A percentile compares a stretch with the other conserved stretches of the same genome.
phyloP scores from a whole-genome alignment of 75 land plant species.

The Selaginella tamariscina region DNA sequence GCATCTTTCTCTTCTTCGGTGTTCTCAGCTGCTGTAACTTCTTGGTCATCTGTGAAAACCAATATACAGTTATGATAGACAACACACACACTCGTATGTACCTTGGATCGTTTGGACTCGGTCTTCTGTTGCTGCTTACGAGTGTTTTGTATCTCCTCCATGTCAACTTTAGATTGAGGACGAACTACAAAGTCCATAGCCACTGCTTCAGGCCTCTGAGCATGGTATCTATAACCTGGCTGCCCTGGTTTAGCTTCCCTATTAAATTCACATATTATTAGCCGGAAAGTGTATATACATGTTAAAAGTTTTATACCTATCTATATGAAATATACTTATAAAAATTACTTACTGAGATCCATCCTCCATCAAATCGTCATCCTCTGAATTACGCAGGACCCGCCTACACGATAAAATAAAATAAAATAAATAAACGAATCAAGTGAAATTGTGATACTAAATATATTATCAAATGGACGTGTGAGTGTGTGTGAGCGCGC shows the following conservation, averaged over 20 bases:
- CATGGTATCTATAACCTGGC: slow-evolving; percentile 48
- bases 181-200: slow-evolving; percentile 85
- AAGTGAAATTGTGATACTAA: no score
- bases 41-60: slow-evolving; percentile 76
- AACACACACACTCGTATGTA: slow-evolving; percentile 8
- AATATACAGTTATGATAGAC: neutral
- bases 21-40: slow-evolving; percentile 90
- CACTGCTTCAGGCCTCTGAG: slow-evolving; percentile 87
- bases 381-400: neutral
- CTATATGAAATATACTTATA: neutral
- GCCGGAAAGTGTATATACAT: neutral
- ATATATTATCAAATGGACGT: no score
- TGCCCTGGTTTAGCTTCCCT: slow-evolving; percentile 66
- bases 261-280: neutral
- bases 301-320: neutral
- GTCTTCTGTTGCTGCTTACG: slow-evolving; percentile 63
- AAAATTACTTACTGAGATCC: slow-evolving; percentile 42
- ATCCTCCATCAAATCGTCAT: slow-evolving; percentile 22
- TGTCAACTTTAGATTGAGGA: slow-evolving; percentile 91
- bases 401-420: neutral
- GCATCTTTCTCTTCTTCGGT: slow-evolving; percentile 72
- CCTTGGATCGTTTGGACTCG: slow-evolving; percentile 66
- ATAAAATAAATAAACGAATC: no score
- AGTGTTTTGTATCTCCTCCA: slow-evolving; percentile 64
- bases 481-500: no score